Conservation (phyloP, 805 yeast genomes). For the Myxozyma geophila region DNA sequence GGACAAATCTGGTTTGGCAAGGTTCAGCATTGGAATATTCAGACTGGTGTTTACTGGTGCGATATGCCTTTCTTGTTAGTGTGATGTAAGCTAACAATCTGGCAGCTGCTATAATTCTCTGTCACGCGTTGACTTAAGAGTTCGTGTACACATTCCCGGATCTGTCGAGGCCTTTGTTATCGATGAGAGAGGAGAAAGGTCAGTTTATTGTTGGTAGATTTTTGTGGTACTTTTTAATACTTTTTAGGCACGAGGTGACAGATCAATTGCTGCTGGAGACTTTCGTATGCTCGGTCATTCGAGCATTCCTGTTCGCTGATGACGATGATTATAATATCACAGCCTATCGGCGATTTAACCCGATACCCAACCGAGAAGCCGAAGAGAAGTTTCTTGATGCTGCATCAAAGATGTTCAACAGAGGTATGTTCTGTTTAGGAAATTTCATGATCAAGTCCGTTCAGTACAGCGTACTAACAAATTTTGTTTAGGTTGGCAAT, state of each 20-base stretch:
- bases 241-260: constrained; percentile 38
- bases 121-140: constrained; percentile 71
- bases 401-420: constrained; percentile 66
- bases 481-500: constrained; percentile 44
- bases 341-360: constrained; percentile 82
- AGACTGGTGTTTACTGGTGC: constrained; percentile 50
- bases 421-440: constrained; percentile 52
- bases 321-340: constrained; percentile 77
- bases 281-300: constrained; percentile 69
- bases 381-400: constrained; percentile 63
- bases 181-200: constrained; percentile 48
- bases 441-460: background rate
- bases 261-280: constrained; percentile 53
- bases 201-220: background rate
- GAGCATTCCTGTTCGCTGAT: constrained; percentile 78
- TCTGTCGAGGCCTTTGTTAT: constrained; percentile 48
- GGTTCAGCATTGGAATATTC: constrained; percentile 50
- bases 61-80: background rate
- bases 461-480: background rate
- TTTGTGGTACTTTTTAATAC: background rate
- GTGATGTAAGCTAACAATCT: constrained; percentile 51
- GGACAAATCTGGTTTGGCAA: constrained; percentile 77
- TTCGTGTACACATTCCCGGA: constrained; percentile 63
- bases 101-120: constrained; percentile 68
- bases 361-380: constrained; percentile 57